phyloP scores from a whole-genome alignment of 129 eudicot species.

The Saposhnikovia divaricata region DNA sequence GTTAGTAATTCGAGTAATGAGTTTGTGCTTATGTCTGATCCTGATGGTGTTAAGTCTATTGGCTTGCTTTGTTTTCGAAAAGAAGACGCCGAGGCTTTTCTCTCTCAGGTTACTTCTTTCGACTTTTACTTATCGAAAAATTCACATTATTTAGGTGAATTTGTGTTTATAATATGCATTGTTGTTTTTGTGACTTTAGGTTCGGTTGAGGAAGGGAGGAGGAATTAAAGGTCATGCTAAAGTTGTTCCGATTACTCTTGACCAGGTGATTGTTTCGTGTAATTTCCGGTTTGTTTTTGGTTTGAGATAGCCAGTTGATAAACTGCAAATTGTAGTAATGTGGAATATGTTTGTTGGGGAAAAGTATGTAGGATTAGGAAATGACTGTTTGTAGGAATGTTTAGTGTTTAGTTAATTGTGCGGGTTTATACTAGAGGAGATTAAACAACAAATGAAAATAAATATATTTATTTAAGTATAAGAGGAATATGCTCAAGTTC shows the following conservation, averaged over 20 bases:
- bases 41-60: constrained; percentile 64
- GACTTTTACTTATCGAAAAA: neutral
- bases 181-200: constrained; percentile 33
- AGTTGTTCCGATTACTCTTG: constrained; percentile 88
- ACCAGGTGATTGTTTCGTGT: constrained; percentile 52
- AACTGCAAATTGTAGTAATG: neutral
- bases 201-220: constrained; percentile 57
- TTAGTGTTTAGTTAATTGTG: neutral
- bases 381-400: neutral
- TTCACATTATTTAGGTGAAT: neutral
- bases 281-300: neutral
- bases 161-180: neutral
- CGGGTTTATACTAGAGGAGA: neutral
- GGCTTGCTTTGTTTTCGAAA: constrained; percentile 87
- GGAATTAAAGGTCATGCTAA: constrained; percentile 58
- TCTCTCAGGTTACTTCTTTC: constrained; percentile 28
- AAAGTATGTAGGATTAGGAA: neutral
- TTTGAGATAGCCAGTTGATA: neutral
- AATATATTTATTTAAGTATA: no score
- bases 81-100: constrained; percentile 85
- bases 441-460: neutral
- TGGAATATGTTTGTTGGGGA: neutral
- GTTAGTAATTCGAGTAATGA: constrained; percentile 85
- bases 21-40: constrained; percentile 80
- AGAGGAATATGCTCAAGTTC: neutral